A percentile compares a stretch with the other conserved stretches of the same genome.
These are phyloP conservation scores for Arabis alpina DNA, from an alignment of 345 rosid genomes.

Conservation along the genomic window DNA sequence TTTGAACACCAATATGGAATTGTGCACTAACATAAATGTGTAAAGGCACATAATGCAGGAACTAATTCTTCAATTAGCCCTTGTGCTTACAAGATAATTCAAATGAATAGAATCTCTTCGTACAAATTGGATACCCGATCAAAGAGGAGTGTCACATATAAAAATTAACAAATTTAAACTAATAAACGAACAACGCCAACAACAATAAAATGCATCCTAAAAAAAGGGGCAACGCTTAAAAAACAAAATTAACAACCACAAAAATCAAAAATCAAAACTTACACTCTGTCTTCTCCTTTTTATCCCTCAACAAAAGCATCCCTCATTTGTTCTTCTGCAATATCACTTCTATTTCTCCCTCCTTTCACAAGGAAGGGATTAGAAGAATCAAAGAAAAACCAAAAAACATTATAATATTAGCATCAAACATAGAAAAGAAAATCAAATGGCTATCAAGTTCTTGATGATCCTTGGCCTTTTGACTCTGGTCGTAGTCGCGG, in stretches of 20 bases:
- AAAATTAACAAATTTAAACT: slow-evolving; percentile 25
- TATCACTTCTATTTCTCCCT: slow-evolving; percentile 41
- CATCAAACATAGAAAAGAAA: slow-evolving; percentile 12
- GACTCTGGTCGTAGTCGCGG: slow-evolving; percentile 38
- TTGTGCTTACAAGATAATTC: slow-evolving; percentile 4
- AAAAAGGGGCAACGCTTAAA: slow-evolving; percentile 24
- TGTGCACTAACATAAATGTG: background rate
- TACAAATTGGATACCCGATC: slow-evolving; percentile 24
- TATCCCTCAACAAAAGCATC: slow-evolving; percentile 40
- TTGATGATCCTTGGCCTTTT: slow-evolving; percentile 45
- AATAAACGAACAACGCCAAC: slow-evolving; percentile 31
- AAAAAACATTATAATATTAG: slow-evolving; percentile 16
- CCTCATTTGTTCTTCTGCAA: slow-evolving; percentile 26
- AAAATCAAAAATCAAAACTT: slow-evolving; percentile 24
- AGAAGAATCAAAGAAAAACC: slow-evolving; percentile 33
- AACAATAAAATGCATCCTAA: slow-evolving; percentile 17
- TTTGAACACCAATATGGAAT: background rate
- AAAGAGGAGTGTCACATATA: slow-evolving; percentile 39
- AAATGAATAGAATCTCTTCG: background rate
- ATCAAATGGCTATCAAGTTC: slow-evolving; percentile 48
- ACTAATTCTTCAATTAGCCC: slow-evolving; percentile 21
- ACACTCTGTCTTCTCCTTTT: slow-evolving; percentile 33
- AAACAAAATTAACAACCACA: slow-evolving; percentile 43
- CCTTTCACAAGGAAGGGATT: slow-evolving; percentile 51
- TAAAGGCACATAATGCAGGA: background rate